Evolutionary conservation across 257 asterid species (phyloP).

Genomic region (Salvia splendens): DNA sequence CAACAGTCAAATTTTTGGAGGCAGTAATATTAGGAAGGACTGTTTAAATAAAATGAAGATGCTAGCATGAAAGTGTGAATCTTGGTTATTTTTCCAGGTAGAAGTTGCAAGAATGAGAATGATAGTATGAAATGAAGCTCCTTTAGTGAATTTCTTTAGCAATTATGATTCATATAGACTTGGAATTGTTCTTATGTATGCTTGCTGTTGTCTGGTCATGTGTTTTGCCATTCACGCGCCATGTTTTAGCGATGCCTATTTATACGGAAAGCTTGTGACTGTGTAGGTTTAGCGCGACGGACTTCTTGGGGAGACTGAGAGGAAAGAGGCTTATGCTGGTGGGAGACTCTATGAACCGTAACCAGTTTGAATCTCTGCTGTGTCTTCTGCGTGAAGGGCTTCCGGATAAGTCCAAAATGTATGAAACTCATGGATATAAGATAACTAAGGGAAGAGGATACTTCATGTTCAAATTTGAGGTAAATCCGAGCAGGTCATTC

Average conservation of each 20-base stretch:
- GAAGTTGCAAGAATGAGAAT: slow-evolving; percentile 16
- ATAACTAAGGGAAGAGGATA: slow-evolving; percentile 95
- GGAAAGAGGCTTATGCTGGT: slow-evolving; percentile 91
- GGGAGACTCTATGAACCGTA: slow-evolving; percentile 98
- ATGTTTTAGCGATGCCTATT: slow-evolving; percentile 2
- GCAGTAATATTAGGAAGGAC: background rate
- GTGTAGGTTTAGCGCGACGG: slow-evolving; percentile 79
- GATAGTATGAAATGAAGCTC: background rate
- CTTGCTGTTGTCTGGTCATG: slow-evolving; percentile 6
- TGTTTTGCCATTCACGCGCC: background rate
- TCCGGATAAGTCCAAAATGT: slow-evolving; percentile 78
- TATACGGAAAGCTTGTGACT: slow-evolving; percentile 9
- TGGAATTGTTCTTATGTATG: background rate
- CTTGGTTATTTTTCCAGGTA: slow-evolving; percentile 12
- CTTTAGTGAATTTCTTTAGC: background rate
- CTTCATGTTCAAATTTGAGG: slow-evolving; percentile 87
- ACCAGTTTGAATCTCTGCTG: slow-evolving; percentile 91
- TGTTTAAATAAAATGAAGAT: slow-evolving; percentile 3
- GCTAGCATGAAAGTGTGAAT: background rate
- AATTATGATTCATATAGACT: background rate
- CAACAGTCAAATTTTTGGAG: background rate
- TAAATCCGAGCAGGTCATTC: slow-evolving; percentile 26
- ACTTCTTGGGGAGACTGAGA: slow-evolving; percentile 80
- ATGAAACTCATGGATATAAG: slow-evolving; percentile 78
- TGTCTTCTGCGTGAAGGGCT: slow-evolving; percentile 83